Percentiles rank a stretch among this genome's conserved stretches.
Conservation (phyloP, 495 filamentous ascomycete genomes). For the Massariosphaeria phaeospora region DNA sequence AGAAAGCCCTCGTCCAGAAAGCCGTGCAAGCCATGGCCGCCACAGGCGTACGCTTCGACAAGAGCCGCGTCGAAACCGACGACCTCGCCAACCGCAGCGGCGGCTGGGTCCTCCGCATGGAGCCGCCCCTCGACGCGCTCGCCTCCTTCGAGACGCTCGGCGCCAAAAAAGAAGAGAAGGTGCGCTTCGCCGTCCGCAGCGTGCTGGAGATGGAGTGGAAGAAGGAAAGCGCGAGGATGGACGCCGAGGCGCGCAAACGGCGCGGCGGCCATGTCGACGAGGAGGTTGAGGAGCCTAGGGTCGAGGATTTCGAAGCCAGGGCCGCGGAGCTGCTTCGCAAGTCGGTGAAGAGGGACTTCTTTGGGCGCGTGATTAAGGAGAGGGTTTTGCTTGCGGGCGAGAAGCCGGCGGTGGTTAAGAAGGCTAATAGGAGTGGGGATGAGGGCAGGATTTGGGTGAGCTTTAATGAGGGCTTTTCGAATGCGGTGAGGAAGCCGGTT, state of each 20-base stretch:
- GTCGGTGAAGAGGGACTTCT: slow-evolving; percentile 79
- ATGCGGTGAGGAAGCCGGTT: slow-evolving; percentile 90
- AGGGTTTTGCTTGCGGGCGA: slow-evolving; percentile 32
- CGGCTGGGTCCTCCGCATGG: slow-evolving; percentile 88
- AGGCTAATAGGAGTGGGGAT: slow-evolving; percentile 37
- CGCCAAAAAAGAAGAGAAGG: slow-evolving; percentile 52
- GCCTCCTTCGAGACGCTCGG: slow-evolving; percentile 40
- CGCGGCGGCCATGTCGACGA: slow-evolving; percentile 24
- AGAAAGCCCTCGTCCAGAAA: slow-evolving; percentile 71
- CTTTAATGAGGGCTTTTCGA: slow-evolving; percentile 93
- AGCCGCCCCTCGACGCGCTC: slow-evolving; percentile 77
- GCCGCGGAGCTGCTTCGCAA: slow-evolving; percentile 35
- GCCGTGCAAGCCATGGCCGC: slow-evolving; percentile 76
- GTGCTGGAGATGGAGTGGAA: slow-evolving; percentile 85
- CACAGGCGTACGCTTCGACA: slow-evolving; percentile 75
- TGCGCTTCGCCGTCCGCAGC: slow-evolving; percentile 83
- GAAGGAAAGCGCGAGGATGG: slow-evolving; percentile 47
- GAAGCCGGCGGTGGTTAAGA: slow-evolving; percentile 41
- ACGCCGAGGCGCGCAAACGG: slow-evolving; percentile 45
- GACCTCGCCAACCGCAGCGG: slow-evolving; percentile 42
- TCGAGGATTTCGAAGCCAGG: slow-evolving; percentile 39
- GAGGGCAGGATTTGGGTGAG: slow-evolving; percentile 75
- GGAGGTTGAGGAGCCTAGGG: slow-evolving; percentile 35
- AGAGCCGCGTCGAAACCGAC: slow-evolving; percentile 65
- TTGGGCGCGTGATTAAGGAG: slow-evolving; percentile 63